These are phyloP conservation scores for Henckelia pumila DNA, from an alignment of 257 asterid genomes.

Conservation along the genomic window DNA sequence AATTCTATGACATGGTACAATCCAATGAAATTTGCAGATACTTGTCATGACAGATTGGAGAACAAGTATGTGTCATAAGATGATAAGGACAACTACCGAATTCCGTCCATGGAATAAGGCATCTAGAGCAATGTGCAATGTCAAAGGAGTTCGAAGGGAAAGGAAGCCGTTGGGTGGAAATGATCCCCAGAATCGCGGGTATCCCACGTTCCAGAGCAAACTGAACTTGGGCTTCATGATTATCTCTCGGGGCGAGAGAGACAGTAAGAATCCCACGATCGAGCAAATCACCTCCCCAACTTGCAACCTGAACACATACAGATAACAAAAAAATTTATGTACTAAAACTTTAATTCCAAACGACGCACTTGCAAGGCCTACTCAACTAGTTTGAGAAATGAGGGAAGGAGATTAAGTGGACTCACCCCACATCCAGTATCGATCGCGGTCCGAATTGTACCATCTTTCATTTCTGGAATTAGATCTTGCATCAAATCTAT, in stretches of 20 bases:
- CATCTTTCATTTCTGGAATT: slow-evolving; percentile 52
- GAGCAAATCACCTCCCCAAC: slow-evolving; percentile 58
- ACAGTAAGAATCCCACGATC: slow-evolving; percentile 50
- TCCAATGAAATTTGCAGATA: neutral
- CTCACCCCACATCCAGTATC: slow-evolving; percentile 72
- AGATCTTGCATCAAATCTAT: slow-evolving; percentile 48
- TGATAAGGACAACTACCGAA: slow-evolving; percentile 33
- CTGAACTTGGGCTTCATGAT: slow-evolving; percentile 63
- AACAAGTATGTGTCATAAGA: neutral
- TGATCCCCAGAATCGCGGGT: slow-evolving; percentile 57
- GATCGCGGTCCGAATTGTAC: slow-evolving; percentile 50
- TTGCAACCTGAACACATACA: slow-evolving; percentile 42
- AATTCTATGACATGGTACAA: neutral
- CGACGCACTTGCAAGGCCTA: neutral
- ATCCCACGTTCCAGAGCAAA: slow-evolving; percentile 61
- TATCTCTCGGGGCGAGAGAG: slow-evolving; percentile 65
- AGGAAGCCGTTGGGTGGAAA: slow-evolving; percentile 53
- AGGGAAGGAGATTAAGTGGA: slow-evolving; percentile 5
- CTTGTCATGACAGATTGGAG: neutral
- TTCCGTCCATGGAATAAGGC: slow-evolving; percentile 58
- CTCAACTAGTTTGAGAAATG: neutral
- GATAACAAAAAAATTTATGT: neutral
- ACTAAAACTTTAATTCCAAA: neutral
- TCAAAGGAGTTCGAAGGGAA: slow-evolving; percentile 57
- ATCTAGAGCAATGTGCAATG: no score